These are phyloP conservation scores for Ceriops decandra DNA, from an alignment of 345 rosid genomes.

Conservation along the genomic window DNA sequence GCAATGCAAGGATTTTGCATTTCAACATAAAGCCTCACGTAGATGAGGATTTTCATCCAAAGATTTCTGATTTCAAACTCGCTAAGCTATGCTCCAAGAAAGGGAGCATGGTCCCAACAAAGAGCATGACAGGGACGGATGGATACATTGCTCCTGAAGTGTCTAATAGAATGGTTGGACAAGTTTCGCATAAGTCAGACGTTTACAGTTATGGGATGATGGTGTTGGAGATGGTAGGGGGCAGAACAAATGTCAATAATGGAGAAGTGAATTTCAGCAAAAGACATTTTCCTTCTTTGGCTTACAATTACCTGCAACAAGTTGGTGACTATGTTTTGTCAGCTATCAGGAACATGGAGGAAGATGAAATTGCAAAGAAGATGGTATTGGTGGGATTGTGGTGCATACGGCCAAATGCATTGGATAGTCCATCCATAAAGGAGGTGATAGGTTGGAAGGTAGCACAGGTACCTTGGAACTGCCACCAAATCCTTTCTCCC, in stretches of 20 bases:
- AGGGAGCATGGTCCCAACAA: conserved; percentile 16
- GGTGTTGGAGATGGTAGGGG: conserved; percentile 25
- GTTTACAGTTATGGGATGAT: too few relatives aligned
- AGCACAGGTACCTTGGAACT: neutral
- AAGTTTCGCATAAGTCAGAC: too few relatives aligned
- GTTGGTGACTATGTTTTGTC: neutral
- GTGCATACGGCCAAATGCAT: conserved; percentile 12
- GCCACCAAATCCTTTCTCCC: conserved; percentile 9
- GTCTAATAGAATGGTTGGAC: too few relatives aligned
- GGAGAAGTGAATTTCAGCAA: neutral
- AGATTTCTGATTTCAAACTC: conserved; percentile 47
- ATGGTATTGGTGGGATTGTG: conserved; percentile 13
- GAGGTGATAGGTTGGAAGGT: conserved; percentile 18
- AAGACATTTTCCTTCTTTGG: conserved; percentile 22
- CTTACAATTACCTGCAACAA: conserved; percentile 9
- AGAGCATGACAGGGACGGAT: too few relatives aligned
- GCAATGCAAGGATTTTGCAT: conserved; percentile 30
- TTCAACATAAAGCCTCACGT: conserved; percentile 38
- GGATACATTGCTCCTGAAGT: too few relatives aligned
- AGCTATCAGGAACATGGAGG: neutral
- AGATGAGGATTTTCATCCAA: conserved; percentile 34
- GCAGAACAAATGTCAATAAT: neutral
- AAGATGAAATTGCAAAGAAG: conserved; percentile 14
- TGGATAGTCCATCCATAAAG: conserved; percentile 9
- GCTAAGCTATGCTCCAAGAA: conserved; percentile 33